Conservation (phyloP, 1,139 yeast species). For the Nakaseomyces uthaithaninus region DNA sequence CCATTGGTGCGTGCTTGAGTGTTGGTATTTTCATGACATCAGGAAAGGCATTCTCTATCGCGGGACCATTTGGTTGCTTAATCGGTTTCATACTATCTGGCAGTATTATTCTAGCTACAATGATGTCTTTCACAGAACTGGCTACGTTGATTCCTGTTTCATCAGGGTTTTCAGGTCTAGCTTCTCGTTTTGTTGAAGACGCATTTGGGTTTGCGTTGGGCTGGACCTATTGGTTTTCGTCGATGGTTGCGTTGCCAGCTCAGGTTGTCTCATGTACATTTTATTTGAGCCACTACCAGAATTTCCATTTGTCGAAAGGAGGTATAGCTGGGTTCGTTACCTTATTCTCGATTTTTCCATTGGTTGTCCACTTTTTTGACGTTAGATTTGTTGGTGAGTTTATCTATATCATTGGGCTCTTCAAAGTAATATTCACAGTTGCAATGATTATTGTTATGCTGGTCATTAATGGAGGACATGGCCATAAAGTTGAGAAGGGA, state of each 20-base stretch:
- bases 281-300: constrained; percentile 56
- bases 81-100: constrained; percentile 64
- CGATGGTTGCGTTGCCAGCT: constrained; percentile 67
- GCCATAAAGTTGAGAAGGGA: constrained; percentile 30
- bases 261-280: constrained; percentile 65
- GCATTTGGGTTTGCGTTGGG: constrained; percentile 82
- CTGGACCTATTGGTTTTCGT: constrained; percentile 66
- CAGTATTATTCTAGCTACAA: constrained; percentile 54
- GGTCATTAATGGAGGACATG: constrained; percentile 43
- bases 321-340: constrained; percentile 63
- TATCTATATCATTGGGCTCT: constrained; percentile 53
- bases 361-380: constrained; percentile 50
- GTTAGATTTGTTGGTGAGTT: constrained; percentile 67
- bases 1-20: constrained; percentile 73
- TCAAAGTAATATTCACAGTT: constrained; percentile 47
- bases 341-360: constrained; percentile 38
- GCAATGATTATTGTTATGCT: constrained; percentile 56
- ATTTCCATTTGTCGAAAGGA: constrained; percentile 38
- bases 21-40: constrained; percentile 70
- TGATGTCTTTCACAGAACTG: constrained; percentile 74
- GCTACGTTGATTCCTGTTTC: constrained; percentile 74
- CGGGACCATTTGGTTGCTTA: constrained; percentile 77
- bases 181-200: constrained; percentile 74
- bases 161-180: constrained; percentile 69
- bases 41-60: constrained; percentile 64